These are phyloP conservation scores for Ceratobasidium sp. DNA, from an alignment of 1,284 basidiomycete species.

Conservation along the genomic window DNA sequence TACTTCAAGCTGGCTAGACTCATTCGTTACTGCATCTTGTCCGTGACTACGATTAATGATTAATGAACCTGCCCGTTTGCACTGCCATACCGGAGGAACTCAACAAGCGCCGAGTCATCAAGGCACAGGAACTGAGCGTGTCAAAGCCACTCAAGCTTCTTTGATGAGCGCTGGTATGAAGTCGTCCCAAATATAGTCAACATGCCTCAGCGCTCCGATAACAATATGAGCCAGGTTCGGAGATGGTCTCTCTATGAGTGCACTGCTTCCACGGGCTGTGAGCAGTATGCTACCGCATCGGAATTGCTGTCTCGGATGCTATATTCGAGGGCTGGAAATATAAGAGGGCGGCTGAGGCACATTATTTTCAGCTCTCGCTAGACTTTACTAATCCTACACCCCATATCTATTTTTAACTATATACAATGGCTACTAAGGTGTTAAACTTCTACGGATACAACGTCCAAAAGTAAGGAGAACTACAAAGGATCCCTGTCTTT, in stretches of 20 bases:
- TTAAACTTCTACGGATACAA: slow-evolving; percentile 27
- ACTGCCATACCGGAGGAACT: neutral
- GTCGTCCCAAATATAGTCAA: no score
- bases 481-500: neutral
- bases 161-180: no score
- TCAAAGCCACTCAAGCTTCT: neutral
- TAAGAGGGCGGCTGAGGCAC: no score
- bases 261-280: neutral
- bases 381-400: neutral
- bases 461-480: slow-evolving; percentile 16
- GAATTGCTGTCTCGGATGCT: neutral
- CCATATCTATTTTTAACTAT: neutral
- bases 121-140: neutral
- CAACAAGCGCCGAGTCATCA: neutral
- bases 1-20: no score
- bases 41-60: no score
- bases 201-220: no score
- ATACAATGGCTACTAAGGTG: slow-evolving; percentile 20
- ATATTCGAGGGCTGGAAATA: neutral
- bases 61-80: neutral
- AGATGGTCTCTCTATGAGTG: no score
- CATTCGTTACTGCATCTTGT: no score
- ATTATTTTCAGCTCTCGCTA: neutral
- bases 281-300: neutral
- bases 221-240: no score